Evolutionary conservation across 2,329 filamentous ascomycete genomes (phyloP), one percentile per base, ranked within the genome.

Genomic region (Geosmithia flava): DNA sequence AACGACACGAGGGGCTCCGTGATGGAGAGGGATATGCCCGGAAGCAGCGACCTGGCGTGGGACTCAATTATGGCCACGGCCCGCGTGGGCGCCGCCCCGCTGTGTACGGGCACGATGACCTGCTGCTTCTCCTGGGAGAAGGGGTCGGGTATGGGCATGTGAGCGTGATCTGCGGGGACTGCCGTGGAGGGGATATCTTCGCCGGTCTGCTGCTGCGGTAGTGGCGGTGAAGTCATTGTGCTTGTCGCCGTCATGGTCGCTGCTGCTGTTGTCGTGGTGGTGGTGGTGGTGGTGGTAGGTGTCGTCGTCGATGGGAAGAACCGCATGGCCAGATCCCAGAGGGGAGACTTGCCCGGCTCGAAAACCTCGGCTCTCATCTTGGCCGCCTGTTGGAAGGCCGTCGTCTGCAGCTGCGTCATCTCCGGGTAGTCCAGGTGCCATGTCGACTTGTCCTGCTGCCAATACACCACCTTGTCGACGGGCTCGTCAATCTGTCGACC

Each of bases 1-100:
- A 88, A 97, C 0, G 82, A 84, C 0, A 83, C 80, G 54, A 87
- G 66, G 3, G 80, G 78, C 41, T 79, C 74, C 11, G 79, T 78
- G 15, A 96, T 68, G 33, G 75, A 74, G 30, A 94, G 70, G 0
- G 74, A 76, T 20, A 87, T 73, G 20, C 73, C 74, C 74, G 67
- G 7, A 85, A 69, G 50, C 78, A 73, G n/a, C 0, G 89, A 95
- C 15, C 78, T 79, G 0, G 74, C 57, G 0, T 81, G 73, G 0
- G 83, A 82, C 15, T 78, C 75, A 15, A 95, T 67, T 48, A 78
- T 76, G 7, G 85, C 88, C 2, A 88, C 71, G 2, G 71, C 63
- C 11, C 64, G 64, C 51, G 67, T 71, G 4, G 66, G 57, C 1
- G 53, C 53, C 10, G 57, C 56, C 19, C 62, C 57, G 2, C 57